Base-by-base conservation (phyloP, 805 yeast species). In the Tetrapisispora taiwanensis region DNA sequence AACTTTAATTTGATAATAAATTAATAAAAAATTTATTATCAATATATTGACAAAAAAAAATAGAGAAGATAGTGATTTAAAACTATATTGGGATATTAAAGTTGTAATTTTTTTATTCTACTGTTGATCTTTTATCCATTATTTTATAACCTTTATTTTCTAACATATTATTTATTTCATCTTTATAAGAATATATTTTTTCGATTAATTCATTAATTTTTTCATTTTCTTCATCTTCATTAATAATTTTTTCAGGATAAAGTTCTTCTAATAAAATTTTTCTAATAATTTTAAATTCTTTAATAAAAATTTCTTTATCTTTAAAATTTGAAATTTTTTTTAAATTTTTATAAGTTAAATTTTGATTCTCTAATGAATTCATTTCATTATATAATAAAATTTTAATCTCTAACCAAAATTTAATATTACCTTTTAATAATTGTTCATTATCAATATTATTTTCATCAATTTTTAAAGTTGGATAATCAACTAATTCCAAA, bases 401-500 rank as follows among this genome's bases (percentile, higher is more conserved):
- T 19, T 46, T 43, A 34, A 54, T 46, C 41, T 59, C 39, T 30
- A 62, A 41, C 68, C 68, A 63, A 32, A 58, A 50, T 43, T 55
- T 58, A 43, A 62, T 32, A 39, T 62, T 59, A 19, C 67, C 67
- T 30, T 56, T 55, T 22, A 47, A 51, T 33, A 57, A 22, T 22
- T 22, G 30, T 28, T 6, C 14, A 14, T 12, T 46, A 13, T 47
- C 42, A 7, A 6, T 5, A n/a, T 53, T 55, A 6, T 15, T 12
- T 8, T 20, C 15, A 14, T 30, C 34, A 27, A 51, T 59, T 7
- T 52, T 28, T 2, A 30, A 5, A 13, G 30, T 26, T 3, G 70
- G 64, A 4, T 81, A 78, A 53, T 84, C 95, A 1, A 90, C 94
- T 39, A 92, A 70, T 64, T 92, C 98, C 43, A 92, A 58, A 8